Evolutionary conservation across 108 stramenopile species (phyloP), one percentile per base, ranked within the genome.

Genomic region (Nannochloropsis oceanica): DNA sequence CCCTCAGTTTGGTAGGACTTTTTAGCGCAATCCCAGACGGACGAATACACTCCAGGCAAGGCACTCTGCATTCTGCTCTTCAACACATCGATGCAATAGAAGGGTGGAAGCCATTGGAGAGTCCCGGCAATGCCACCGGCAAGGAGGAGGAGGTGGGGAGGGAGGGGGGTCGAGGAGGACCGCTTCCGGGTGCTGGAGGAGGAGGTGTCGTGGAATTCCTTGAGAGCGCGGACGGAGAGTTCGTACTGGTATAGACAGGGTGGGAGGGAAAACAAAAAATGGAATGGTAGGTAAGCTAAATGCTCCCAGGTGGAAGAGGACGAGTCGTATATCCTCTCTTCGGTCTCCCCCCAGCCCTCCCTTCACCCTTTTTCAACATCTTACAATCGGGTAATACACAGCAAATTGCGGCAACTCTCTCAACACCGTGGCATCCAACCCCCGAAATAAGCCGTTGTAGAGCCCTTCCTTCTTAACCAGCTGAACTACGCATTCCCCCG

Each of bases 41-140:
- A 25, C 20, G 13, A 13, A 83, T 91, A 91, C 34, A 59, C 42
- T n/a, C 90, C 90, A 10, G 84, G 85, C 44, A 25, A 43, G 24
- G 89, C 89, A 85, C 87, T 91, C 27, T 91, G 90, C 85, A 91
- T 91, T 44, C 88, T 86, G 8, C 89, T 89, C 86, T 91, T 91
- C 13, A 91, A 20, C 42, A 90, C 90, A 26, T 91, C 90, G 0
- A 91, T 43, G 26, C 85, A 86, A 83, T 90, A 90, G 25, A 90
- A 85, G 0, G 90, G 90, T 3, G 90, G 90, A n/a, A 91, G 87
- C 90, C 90, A 91, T n/a, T 26, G 83, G 18, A 79, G 83, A n/a
- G 87, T 88, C 10, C 90, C 90, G 13, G 90, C 90, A 2, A 90
- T 2, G 5, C 90, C 90, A 14, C 90, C 90, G 10, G 90, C 90